Evolutionary conservation across 352 stramenopile species (phyloP), one percentile per base, ranked within the genome.

Genomic region (Phytophthora colocasiae): DNA sequence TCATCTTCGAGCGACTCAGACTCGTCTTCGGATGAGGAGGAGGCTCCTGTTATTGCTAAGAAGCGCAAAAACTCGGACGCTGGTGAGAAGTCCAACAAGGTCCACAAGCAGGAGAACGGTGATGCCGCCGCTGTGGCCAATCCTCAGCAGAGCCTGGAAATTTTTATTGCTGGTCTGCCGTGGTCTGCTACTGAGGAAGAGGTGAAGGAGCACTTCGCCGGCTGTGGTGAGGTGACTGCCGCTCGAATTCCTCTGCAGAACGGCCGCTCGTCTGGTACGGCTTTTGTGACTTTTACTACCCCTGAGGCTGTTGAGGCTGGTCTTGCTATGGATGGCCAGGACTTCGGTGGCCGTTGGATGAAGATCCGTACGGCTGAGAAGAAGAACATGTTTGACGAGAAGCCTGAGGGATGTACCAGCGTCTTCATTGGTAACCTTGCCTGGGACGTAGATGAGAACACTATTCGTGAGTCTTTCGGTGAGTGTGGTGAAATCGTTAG

Each of bases 391-490:
- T 80, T 89, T 36, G 87, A 94, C 43, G 74, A 97, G 65, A 99
- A 99, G 80, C 87, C 96, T 24, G 94, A 98, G 61, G 92, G 91
- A 45, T 99, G 96, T 78, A 92, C 87, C 0, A 99, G 96, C 36
- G 83, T 99, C 15, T 99, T 99, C 78, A 92, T 99, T 43, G 98
- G 97, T 31, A 99, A 99, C 80, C 80, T 99, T 14, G 88, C 93
- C 26, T 99, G 93, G 91, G 87, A 99, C 54, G 87, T 99, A 34
- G 92, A 98, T 41, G 97, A 99, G 80, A 93, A 99, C 51, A 87
- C 77, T 14, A 80, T 99, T 34, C 83, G 93, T 54, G 70, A 97
- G 56, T 78, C 83, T 19, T 99, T 99, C 69, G 90, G 61, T 15
- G 84, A 98, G 45, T 99, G 96, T 80, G 97, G 97, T 64, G 95